These are phyloP conservation scores for Schwanniomyces pseudopolymorphus DNA, from an alignment of 805 yeast species.

Conservation along the genomic window DNA sequence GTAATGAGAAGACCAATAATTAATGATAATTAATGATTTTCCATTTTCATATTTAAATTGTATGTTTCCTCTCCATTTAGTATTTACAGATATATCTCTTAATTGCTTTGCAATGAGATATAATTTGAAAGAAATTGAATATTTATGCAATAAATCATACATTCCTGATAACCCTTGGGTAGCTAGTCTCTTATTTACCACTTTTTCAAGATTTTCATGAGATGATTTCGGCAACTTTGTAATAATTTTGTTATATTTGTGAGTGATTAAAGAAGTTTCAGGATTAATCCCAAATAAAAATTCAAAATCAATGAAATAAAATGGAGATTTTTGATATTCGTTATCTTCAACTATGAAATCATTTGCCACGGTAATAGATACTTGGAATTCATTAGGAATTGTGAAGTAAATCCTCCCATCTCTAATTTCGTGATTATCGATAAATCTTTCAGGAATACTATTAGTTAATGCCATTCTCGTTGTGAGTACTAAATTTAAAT, in stretches of 20 bases:
- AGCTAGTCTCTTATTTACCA: constrained; percentile 53
- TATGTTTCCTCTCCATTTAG: constrained; percentile 60
- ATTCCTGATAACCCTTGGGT: constrained; percentile 50
- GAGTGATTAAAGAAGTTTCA: constrained; percentile 31
- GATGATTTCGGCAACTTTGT: constrained; percentile 32
- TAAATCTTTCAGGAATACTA: constrained; percentile 64
- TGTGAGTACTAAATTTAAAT: constrained; percentile 70
- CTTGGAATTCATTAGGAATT: constrained; percentile 63
- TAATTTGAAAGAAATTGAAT: constrained; percentile 63
- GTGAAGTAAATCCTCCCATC: constrained; percentile 76
- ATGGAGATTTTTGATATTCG: constrained; percentile 53
- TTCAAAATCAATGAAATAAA: constrained; percentile 75
- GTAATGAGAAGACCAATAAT: constrained; percentile 58
- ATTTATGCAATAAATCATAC: constrained; percentile 55
- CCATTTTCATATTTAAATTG: constrained; percentile 58
- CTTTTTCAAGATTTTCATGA: constrained; percentile 48
- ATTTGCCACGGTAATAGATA: constrained; percentile 68
- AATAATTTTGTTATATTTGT: constrained; percentile 21
- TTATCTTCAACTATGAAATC: constrained; percentile 47
- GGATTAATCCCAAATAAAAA: constrained; percentile 54
- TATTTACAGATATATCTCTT: constrained; percentile 40
- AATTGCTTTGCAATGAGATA: constrained; percentile 60
- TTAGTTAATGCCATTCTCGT: constrained; percentile 69
- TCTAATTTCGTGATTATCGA: constrained; percentile 55
- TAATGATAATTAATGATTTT: constrained; percentile 51